Evolutionary conservation across 2,329 filamentous ascomycete genomes (phyloP).

Genomic region (Colletotrichum paranaense): DNA sequence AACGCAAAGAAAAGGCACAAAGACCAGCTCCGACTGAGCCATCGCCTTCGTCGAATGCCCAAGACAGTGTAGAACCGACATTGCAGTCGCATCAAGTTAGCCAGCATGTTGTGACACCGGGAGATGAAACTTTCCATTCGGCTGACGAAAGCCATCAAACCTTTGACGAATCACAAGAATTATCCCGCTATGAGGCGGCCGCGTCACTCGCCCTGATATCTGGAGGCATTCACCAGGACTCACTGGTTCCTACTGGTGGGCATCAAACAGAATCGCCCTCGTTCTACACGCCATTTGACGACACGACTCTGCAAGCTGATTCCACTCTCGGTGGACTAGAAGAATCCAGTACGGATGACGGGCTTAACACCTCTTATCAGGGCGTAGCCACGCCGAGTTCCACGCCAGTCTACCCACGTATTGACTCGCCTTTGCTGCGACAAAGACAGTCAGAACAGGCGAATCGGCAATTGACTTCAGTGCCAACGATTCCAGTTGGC

Average conservation of each 20-base stretch:
- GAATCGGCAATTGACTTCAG: not conserved
- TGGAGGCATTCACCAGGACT: not conserved
- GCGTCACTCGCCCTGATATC: conserved; percentile 13
- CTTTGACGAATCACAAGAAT: not conserved
- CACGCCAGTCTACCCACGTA: not conserved
- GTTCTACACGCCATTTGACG: not conserved
- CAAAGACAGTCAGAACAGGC: not conserved
- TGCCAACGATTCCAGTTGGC: not conserved
- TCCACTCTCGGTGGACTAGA: not conserved
- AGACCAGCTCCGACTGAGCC: not conserved
- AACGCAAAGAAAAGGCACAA: not conserved
- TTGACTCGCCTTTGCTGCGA: not conserved
- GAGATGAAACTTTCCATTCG: conserved; percentile 6
- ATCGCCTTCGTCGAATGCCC: not conserved
- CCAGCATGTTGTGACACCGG: not conserved
- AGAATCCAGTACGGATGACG: not conserved
- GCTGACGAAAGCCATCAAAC: not conserved
- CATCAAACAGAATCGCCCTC: not conserved
- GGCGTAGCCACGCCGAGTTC: not conserved
- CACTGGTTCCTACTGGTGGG: not conserved
- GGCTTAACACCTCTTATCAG: not conserved
- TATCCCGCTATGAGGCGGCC: conserved; percentile 6
- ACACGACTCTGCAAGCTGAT: not conserved
- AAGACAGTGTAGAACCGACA: not conserved
- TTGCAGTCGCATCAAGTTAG: not conserved